Evolutionary conservation across 2,329 filamentous ascomycete genomes (phyloP).

Genomic region (Calonectria pauciramosa): DNA sequence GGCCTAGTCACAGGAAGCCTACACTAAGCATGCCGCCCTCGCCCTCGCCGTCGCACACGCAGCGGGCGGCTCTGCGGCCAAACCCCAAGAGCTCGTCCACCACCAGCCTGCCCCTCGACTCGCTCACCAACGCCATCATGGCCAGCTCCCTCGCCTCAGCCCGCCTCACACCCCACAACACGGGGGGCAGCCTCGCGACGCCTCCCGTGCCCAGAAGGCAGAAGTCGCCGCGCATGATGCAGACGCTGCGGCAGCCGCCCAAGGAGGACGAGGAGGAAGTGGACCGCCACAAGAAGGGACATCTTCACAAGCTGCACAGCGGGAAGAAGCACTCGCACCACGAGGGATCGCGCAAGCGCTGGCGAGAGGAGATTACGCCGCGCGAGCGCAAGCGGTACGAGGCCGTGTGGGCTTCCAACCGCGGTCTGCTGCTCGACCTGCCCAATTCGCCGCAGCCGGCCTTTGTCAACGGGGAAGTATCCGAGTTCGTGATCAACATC

Average conservation of each 20-base stretch:
- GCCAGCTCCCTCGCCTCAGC: conserved; percentile 80
- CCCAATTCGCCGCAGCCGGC: conserved; percentile 35
- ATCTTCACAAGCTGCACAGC: conserved; percentile 64
- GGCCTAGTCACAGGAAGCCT: conserved; percentile 19
- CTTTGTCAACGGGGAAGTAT: conserved; percentile 43
- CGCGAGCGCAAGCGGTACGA: conserved; percentile 85
- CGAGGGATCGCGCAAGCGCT: conserved; percentile 80
- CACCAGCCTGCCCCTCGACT: conserved; percentile 68
- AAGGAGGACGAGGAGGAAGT: conserved; percentile 67
- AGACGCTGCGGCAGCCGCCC: conserved; percentile 73
- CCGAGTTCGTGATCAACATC: conserved; percentile 73
- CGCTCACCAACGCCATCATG: conserved; percentile 80
- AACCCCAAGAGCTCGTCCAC: conserved; percentile 46
- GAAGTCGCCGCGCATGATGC: conserved; percentile 69
- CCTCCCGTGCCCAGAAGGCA: conserved; percentile 58
- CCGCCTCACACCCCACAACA: conserved; percentile 60
- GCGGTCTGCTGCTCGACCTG: conserved; percentile 65
- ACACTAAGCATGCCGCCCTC: conserved; percentile 51
- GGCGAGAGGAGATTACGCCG: conserved; percentile 81
- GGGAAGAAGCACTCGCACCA: conserved; percentile 80
- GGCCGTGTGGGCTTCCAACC: conserved; percentile 87
- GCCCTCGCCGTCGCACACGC: conserved; percentile 42
- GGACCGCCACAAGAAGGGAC: conserved; percentile 63
- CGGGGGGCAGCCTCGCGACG: conserved; percentile 52
- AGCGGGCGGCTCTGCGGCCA: conserved; percentile 48